phyloP scores from a whole-genome alignment of 345 rosid species.

The Gossypium sturtianum region DNA sequence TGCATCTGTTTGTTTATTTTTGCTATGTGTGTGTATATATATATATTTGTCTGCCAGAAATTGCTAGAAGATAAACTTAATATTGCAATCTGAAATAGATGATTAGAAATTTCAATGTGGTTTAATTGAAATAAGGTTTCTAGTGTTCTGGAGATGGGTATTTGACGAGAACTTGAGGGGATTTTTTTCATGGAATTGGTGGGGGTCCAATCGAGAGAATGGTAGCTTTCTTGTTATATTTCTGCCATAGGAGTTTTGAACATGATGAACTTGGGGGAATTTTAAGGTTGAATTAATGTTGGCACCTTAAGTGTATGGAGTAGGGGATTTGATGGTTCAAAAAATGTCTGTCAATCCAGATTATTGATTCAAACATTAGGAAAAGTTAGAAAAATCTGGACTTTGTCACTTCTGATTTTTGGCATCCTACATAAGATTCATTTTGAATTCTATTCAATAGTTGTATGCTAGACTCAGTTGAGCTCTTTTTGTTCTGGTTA shows the following conservation, averaged over 20 bases:
- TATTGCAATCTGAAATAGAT: background rate
- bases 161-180: background rate
- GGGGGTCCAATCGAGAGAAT: background rate
- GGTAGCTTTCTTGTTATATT: background rate
- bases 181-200: background rate
- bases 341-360: background rate
- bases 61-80: background rate
- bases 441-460: background rate
- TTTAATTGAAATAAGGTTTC: background rate
- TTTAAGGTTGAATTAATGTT: background rate
- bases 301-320: background rate
- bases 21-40: background rate
- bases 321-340: background rate
- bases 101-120: background rate
- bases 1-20: background rate
- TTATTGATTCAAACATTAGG: background rate
- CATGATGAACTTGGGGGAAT: background rate
- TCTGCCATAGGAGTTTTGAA: background rate
- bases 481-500: background rate
- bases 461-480: background rate
- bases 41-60: background rate
- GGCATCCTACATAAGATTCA: background rate
- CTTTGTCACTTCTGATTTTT: background rate
- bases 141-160: background rate
- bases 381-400: background rate